Evolutionary conservation across 1,284 basidiomycete species (phyloP).

Genomic region (Pseudozyma sp.): DNA sequence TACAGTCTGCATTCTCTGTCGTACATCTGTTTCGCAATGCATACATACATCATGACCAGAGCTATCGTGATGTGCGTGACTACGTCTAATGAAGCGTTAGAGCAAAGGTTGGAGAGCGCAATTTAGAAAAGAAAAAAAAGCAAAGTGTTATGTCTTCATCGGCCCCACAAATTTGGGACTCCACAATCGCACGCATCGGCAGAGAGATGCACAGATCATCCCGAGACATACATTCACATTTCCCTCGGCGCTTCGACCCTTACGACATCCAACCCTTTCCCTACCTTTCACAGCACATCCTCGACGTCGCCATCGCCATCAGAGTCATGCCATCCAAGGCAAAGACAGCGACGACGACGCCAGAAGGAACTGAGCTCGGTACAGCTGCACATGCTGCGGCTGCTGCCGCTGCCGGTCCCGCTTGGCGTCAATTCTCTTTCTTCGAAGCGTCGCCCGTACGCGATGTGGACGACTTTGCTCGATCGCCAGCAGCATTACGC

Average conservation of each 20-base stretch:
- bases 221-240: neutral
- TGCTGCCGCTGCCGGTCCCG: slow-evolving; percentile 50
- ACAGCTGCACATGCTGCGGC: slow-evolving; percentile 38
- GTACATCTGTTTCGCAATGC: neutral
- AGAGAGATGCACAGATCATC: slow-evolving; percentile 29
- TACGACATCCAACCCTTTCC: slow-evolving; percentile 21
- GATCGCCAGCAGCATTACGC: slow-evolving; percentile 41
- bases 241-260: neutral
- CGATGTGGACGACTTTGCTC: slow-evolving; percentile 53
- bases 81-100: too few relatives aligned
- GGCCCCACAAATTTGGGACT: neutral
- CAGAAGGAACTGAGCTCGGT: slow-evolving; percentile 31
- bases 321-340: slow-evolving; percentile 20
- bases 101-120: too few relatives aligned
- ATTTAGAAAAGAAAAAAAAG: neutral
- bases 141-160: neutral
- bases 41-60: neutral
- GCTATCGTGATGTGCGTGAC: too few relatives aligned
- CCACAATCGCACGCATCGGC: slow-evolving; percentile 9
- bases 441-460: slow-evolving; percentile 53
- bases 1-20: neutral
- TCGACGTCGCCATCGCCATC: neutral
- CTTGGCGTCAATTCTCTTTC: slow-evolving; percentile 62
- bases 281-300: neutral
- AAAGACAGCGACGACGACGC: slow-evolving; percentile 5